Percentiles rank a stretch among this genome's conserved stretches.
These are phyloP conservation scores for Zhuliangozyma blackwelliae DNA, from an alignment of 1,139 yeast species.

Conservation along the genomic window DNA sequence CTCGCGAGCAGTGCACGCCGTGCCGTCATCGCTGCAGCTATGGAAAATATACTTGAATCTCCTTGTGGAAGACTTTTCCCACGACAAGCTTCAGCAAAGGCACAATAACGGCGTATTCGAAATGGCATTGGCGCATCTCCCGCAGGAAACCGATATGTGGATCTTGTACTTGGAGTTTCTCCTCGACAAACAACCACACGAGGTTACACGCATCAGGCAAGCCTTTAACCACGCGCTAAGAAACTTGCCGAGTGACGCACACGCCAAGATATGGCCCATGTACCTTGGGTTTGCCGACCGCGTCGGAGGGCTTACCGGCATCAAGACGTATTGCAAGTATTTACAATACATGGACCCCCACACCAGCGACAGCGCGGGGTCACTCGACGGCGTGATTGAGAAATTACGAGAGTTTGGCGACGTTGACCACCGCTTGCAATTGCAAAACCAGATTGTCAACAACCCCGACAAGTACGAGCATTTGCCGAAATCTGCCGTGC, in stretches of 20 bases:
- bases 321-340: conserved; percentile 42
- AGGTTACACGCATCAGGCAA: conserved; percentile 42
- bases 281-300: conserved; percentile 49
- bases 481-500: conserved; percentile 13
- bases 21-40: conserved; percentile 50
- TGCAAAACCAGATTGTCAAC: conserved; percentile 13
- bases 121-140: conserved; percentile 26
- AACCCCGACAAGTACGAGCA: conserved; percentile 11
- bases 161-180: conserved; percentile 47
- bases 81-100: conserved; percentile 24
- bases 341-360: conserved; percentile 24
- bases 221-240: conserved; percentile 53
- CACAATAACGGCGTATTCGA: conserved; percentile 43
- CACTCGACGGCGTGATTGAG: conserved; percentile 16
- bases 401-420: conserved; percentile 24
- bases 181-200: conserved; percentile 22
- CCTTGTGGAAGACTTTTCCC: conserved; percentile 29
- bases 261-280: conserved; percentile 57
- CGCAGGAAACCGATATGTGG: conserved; percentile 55
- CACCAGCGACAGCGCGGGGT: conserved; percentile 3
- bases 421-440: conserved; percentile 9
- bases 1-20: conserved; percentile 47
- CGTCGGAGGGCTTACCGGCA: conserved; percentile 41
- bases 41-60: conserved; percentile 54
- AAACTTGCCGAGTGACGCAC: conserved; percentile 49